phyloP scores from a whole-genome alignment of 192 early-diverging fungal genomes.

The Backusella parvicylindrica region DNA sequence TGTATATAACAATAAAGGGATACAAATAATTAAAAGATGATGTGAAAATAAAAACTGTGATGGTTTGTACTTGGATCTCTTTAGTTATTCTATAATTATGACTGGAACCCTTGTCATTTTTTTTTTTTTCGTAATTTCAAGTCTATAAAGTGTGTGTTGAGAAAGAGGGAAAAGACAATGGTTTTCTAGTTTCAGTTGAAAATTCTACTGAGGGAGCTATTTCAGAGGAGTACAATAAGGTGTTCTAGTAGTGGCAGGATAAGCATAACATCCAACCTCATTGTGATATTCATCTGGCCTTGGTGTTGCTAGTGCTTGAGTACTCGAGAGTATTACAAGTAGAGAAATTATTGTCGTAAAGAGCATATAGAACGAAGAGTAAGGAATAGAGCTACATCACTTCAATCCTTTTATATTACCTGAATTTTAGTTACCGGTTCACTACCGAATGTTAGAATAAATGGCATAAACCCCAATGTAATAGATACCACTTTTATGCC shows the following conservation, averaged over 20 bases:
- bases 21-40: background rate
- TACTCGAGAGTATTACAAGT: background rate
- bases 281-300: background rate
- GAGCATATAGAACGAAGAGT: background rate
- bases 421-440: background rate
- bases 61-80: background rate
- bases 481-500: background rate
- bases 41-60: background rate
- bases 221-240: conserved; percentile 2
- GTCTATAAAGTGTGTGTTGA: background rate
- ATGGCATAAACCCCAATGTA: background rate
- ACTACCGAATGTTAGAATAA: background rate
- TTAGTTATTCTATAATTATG: background rate
- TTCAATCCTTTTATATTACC: background rate
- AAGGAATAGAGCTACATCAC: background rate
- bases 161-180: background rate
- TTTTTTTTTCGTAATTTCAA: background rate
- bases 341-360: background rate
- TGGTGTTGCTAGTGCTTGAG: background rate
- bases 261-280: background rate
- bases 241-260: background rate
- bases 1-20: background rate
- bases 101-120: background rate
- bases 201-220: background rate
- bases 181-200: background rate